These are phyloP conservation scores for Thermothielavioides terrestris DNA, from an alignment of 495 filamentous ascomycete genomes.

Conservation along the genomic window DNA sequence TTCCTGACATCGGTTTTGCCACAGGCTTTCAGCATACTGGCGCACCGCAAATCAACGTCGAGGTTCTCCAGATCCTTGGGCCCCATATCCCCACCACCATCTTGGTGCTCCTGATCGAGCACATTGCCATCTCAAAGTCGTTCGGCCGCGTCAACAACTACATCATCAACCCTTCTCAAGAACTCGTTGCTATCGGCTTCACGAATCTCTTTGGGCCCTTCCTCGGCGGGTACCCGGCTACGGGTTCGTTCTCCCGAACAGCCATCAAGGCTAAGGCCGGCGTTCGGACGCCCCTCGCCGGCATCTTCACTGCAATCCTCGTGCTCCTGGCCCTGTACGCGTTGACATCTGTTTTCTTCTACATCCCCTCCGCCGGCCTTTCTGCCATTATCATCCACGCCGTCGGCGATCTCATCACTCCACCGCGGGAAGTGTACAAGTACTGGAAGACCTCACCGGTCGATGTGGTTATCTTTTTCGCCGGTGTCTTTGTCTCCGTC, in stretches of 20 bases:
- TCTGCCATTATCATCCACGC: constrained; percentile 32
- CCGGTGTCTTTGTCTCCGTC: constrained; percentile 27
- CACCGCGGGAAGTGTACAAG: constrained; percentile 24
- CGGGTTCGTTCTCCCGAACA: constrained; percentile 30
- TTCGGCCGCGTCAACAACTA: constrained; percentile 29
- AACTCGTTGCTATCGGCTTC: constrained; percentile 29
- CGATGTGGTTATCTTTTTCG: constrained; percentile 29
- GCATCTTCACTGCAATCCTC: constrained; percentile 27
- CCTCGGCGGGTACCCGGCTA: constrained; percentile 29
- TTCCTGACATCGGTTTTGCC: not conserved
- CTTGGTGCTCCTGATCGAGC: constrained; percentile 31
- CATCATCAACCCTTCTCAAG: constrained; percentile 28
- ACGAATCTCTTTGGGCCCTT: constrained; percentile 30
- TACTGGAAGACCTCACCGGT: constrained; percentile 30
- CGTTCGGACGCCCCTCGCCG: constrained; percentile 29
- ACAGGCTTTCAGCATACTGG: constrained; percentile 12
- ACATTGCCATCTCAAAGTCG: constrained; percentile 32
- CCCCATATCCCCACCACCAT: constrained; percentile 15
- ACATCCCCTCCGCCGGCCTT: constrained; percentile 29
- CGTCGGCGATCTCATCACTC: constrained; percentile 25
- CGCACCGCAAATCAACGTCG: not conserved
- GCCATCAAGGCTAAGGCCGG: constrained; percentile 33
- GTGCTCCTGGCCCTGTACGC: constrained; percentile 28
- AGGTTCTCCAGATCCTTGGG: constrained; percentile 7
- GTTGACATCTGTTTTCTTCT: constrained; percentile 28